Conservation (phyloP, 2,329 filamentous ascomycete genomes). For the Plenodomus tracheiphilus region DNA sequence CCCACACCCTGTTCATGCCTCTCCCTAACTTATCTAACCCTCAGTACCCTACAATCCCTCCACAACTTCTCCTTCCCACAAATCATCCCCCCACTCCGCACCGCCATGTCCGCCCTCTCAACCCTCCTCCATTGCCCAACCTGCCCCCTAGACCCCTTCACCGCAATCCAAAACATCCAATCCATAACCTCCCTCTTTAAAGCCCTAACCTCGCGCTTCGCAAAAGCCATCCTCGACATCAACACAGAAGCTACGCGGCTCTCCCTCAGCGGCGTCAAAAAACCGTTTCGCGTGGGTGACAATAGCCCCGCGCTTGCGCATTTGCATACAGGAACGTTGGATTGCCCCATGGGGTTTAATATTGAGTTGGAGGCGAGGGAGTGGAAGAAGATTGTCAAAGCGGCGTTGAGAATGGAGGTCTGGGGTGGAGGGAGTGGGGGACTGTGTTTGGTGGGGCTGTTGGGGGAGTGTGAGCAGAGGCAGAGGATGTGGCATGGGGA, state of each 20-base stretch:
- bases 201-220: conserved; percentile 48
- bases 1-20: conserved; percentile 49
- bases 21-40: conserved; percentile 50
- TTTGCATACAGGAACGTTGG: conserved; percentile 47
- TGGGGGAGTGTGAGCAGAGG: conserved; percentile 46
- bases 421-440: conserved; percentile 41
- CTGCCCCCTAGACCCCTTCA: conserved; percentile 49
- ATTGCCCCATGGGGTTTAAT: conserved; percentile 51
- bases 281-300: conserved; percentile 50
- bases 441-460: conserved; percentile 37
- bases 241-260: conserved; percentile 45
- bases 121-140: conserved; percentile 46
- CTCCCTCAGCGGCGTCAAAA: conserved; percentile 37
- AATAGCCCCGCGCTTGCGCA: conserved; percentile 43
- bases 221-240: conserved; percentile 46
- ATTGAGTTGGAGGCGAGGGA: conserved; percentile 50
- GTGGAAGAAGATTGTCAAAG: conserved; percentile 50
- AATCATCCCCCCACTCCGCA: conserved; percentile 46
- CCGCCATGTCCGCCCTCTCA: conserved; percentile 47
- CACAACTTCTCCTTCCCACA: conserved; percentile 48
- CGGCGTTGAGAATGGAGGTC: conserved; percentile 51
- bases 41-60: conserved; percentile 48
- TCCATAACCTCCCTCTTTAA: conserved; percentile 48
- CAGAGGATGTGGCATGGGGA: conserved; percentile 49
- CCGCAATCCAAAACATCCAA: conserved; percentile 51